Evolutionary conservation across 2,329 filamentous ascomycete genomes (phyloP).

Genomic region (Alternaria conjuncta): DNA sequence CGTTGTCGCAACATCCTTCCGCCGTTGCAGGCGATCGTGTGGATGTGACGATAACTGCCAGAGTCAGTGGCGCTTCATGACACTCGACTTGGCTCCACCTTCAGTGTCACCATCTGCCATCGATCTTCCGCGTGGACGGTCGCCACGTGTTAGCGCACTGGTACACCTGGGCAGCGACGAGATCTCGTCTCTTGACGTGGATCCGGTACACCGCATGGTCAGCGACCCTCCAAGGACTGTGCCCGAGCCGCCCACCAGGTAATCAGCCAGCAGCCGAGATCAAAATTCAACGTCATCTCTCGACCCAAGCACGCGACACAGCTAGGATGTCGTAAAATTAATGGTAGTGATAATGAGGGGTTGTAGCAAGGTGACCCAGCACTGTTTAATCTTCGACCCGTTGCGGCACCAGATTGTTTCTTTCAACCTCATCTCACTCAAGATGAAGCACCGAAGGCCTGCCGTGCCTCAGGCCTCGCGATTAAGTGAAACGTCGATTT

Average conservation of each 20-base stretch:
- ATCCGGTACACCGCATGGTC: background rate
- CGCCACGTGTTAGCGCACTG: slow-evolving; percentile 20
- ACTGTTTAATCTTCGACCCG: slow-evolving; percentile 26
- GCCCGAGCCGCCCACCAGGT: slow-evolving; percentile 3
- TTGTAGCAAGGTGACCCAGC: slow-evolving; percentile 18
- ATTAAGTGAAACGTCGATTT: slow-evolving; percentile 4
- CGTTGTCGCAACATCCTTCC: slow-evolving; percentile 19
- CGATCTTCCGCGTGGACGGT: slow-evolving; percentile 7
- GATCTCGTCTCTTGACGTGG: slow-evolving; percentile 9
- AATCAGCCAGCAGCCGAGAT: slow-evolving; percentile 5
- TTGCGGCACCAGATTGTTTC: slow-evolving; percentile 20
- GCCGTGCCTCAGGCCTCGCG: slow-evolving; percentile 21
- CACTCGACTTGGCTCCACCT: slow-evolving; percentile 9
- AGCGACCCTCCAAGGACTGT: slow-evolving; percentile 3
- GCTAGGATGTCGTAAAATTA: slow-evolving; percentile 6
- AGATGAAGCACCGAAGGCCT: slow-evolving; percentile 27
- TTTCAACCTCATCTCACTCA: slow-evolving; percentile 26
- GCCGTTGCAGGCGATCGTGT: slow-evolving; percentile 11
- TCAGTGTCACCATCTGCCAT: slow-evolving; percentile 23
- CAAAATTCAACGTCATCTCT: slow-evolving; percentile 29
- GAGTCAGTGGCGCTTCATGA: slow-evolving; percentile 20
- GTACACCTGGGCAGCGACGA: background rate
- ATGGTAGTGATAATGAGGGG: slow-evolving; percentile 17
- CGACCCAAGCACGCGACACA: slow-evolving; percentile 13
- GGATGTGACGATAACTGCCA: slow-evolving; percentile 5